phyloP scores from a whole-genome alignment of 495 filamentous ascomycete species.

The Penicillium simplicissimum region DNA sequence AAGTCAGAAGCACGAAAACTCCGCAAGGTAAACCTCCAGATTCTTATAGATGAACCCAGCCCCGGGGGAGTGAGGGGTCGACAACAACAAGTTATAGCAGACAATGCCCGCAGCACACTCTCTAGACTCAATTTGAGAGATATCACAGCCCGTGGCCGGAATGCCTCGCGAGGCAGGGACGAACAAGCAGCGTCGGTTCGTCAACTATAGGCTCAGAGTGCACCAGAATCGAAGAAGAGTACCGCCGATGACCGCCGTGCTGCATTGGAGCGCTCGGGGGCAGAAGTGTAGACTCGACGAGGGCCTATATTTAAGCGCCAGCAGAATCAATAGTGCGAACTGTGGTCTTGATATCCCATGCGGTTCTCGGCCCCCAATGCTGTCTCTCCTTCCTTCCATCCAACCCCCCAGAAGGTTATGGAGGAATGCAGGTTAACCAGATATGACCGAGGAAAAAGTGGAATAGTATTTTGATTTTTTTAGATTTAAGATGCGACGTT shows the following conservation, averaged over 20 bases:
- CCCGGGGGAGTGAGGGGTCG: constrained; percentile 13
- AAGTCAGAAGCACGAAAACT: constrained; percentile 1
- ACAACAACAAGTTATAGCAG: constrained; percentile 25
- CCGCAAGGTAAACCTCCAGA: not conserved
- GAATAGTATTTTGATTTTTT: not conserved
- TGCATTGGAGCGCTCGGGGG: constrained; percentile 32
- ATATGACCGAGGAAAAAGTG: not conserved
- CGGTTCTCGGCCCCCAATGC: constrained; percentile 29
- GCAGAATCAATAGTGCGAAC: constrained; percentile 23
- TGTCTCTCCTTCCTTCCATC: constrained; percentile 18
- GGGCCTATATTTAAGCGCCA: constrained; percentile 49
- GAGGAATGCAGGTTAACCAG: not conserved
- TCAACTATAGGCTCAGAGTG: constrained; percentile 44
- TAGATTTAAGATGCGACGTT: not conserved
- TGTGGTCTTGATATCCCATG: constrained; percentile 19
- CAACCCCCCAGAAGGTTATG: not conserved
- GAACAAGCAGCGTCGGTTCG: constrained; percentile 28
- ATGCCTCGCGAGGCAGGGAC: constrained; percentile 45
- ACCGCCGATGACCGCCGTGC: constrained; percentile 40
- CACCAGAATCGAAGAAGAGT: constrained; percentile 31
- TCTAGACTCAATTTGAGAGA: constrained; percentile 24
- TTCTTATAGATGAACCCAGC: constrained; percentile 21
- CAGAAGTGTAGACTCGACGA: constrained; percentile 36
- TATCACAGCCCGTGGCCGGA: constrained; percentile 33
- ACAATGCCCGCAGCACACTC: constrained; percentile 14